Conservation (phyloP, 257 asterid genomes). For the Forsythia viridissima region DNA sequence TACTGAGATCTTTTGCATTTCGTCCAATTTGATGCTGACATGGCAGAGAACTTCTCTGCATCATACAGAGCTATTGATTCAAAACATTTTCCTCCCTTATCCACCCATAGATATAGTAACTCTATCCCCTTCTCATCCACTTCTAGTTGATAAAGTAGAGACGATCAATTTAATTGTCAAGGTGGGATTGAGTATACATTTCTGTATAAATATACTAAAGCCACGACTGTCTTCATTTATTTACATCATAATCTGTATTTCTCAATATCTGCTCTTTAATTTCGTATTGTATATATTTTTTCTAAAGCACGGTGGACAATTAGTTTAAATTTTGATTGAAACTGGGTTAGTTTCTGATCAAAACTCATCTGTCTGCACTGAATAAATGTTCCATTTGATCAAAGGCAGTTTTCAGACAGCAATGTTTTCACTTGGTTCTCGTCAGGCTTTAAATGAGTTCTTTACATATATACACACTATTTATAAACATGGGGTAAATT, state of each 20-base stretch:
- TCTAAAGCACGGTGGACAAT: neutral
- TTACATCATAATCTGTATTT: neutral
- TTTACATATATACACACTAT: too few relatives aligned
- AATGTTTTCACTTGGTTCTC: too few relatives aligned
- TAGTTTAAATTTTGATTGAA: too few relatives aligned
- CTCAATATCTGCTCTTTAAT: neutral
- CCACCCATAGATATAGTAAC: neutral
- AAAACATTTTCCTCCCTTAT: neutral
- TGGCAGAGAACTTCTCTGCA: constrained; percentile 3
- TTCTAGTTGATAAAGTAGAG: neutral
- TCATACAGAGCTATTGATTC: neutral
- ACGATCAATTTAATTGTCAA: neutral
- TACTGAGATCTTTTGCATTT: neutral
- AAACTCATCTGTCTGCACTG: too few relatives aligned
- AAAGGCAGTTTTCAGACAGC: too few relatives aligned
- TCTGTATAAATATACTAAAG: neutral
- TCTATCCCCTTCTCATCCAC: neutral
- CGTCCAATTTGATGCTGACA: constrained; percentile 2
- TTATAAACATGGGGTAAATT: too few relatives aligned
- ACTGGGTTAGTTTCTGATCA: too few relatives aligned
- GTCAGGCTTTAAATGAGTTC: too few relatives aligned
- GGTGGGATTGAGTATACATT: neutral
- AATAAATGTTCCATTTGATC: too few relatives aligned
- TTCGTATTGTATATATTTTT: neutral
- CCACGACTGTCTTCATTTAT: neutral